A percentile compares a stretch with the other conserved stretches of the same genome.
phyloP scores from a whole-genome alignment of 352 stramenopile species.

The Globisporangium lucens region DNA sequence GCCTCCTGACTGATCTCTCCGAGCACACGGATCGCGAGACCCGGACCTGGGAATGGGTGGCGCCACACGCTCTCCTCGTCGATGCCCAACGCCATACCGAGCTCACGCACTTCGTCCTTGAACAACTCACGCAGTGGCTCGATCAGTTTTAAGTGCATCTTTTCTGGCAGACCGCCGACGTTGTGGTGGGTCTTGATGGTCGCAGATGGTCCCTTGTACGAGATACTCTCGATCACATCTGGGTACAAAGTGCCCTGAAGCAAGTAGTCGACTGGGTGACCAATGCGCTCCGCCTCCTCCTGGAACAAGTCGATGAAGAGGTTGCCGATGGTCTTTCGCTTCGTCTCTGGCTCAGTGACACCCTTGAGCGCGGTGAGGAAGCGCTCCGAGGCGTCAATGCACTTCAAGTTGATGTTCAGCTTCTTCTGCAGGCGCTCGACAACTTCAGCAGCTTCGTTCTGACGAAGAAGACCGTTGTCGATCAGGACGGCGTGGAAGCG shows the following conservation, averaged over 20 bases:
- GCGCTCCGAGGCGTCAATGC: constrained; percentile 95
- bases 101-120: constrained; percentile 98
- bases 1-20: constrained; percentile 94
- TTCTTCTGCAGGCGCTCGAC: constrained; percentile 88
- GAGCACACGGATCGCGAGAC: constrained; percentile 98
- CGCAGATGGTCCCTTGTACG: constrained; percentile 97
- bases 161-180: constrained; percentile 96
- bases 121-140: constrained; percentile 98
- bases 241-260: constrained; percentile 99
- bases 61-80: constrained; percentile 97
- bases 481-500: constrained; percentile 99
- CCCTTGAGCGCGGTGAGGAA: constrained; percentile 94
- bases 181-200: constrained; percentile 99
- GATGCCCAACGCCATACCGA: constrained; percentile 97
- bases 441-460: constrained; percentile 94
- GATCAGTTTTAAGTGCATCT: constrained; percentile 99
- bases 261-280: constrained; percentile 90
- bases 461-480: constrained; percentile 98
- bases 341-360: constrained; percentile 96
- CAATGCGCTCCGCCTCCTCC: constrained; percentile 81
- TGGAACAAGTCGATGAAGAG: constrained; percentile 99
- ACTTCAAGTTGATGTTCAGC: constrained; percentile 96
- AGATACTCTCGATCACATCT: constrained; percentile 99
- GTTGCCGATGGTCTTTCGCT: constrained; percentile 99
- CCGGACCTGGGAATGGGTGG: constrained; percentile 98